Base-by-base conservation (phyloP, 192 early-diverging fungal species). In the Backusella australiensis region DNA sequence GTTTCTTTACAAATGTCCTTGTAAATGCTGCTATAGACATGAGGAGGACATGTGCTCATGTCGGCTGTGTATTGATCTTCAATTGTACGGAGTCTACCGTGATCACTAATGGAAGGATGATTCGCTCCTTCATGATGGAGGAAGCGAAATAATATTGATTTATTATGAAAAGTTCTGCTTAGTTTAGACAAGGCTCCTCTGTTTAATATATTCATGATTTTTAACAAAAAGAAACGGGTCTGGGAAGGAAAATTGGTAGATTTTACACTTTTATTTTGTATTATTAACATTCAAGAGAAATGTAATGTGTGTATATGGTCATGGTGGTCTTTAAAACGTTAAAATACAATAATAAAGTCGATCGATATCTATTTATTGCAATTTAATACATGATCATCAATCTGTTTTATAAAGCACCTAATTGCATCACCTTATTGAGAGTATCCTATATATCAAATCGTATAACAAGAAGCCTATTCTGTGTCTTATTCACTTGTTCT, bases 61-160 rank as follows among this genome's bases (percentile, higher is more conserved):
- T 69, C 67, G 3, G 11, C 17, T 7, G 44, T 21, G 56, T 79
- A 79, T 3, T 26, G 19, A 38, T 79, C 78, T 59, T 79, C 78
- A 5, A 21, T 38, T 17, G 39, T 19, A 42, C 78, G 65, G 3
- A 79, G 35, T 21, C 78, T 73, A 14, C 69, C 49, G 39, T 63
- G 32, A 35, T 19, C 21, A 35, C 74, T 79, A 29, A 66, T 53
- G 8, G 21, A 0, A 52, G 29, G 17, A 42, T 17, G 21, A 9
- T 36, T 34, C 8, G n/a, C 34, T 12, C 68, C 35, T 69, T 38
- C 19, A 3, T 38, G n/a, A 17, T 23, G 35, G 39, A 39, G 34
- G 68, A 38, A 36, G 68, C 19, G 68, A 11, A 29, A 29, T 23
- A 63, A 63, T 29, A 63, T 29, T 29, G 56, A 11, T 14, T 63